A percentile compares a stretch with the other conserved stretches of the same genome.
These are phyloP conservation scores for Exidia glandulosa DNA, from an alignment of 768 basidiomycete genomes.

Conservation along the genomic window DNA sequence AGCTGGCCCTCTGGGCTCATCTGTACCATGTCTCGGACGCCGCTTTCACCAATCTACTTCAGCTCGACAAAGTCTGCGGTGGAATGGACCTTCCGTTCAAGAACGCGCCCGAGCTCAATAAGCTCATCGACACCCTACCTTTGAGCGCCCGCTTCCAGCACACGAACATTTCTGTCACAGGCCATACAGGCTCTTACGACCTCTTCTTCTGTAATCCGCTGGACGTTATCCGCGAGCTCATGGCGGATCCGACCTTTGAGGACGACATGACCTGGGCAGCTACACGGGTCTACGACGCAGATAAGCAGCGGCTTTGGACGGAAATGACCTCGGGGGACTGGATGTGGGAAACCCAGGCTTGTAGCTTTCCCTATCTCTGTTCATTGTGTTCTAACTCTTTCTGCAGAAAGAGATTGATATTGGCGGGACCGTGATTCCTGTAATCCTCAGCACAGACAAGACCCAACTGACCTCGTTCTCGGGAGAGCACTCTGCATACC, in stretches of 20 bases:
- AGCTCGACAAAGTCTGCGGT: not conserved
- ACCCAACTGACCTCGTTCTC: slow-evolving; percentile 3
- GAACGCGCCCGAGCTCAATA: not conserved
- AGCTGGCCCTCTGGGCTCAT: not conserved
- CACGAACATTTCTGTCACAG: not conserved
- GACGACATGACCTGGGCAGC: slow-evolving; percentile 22
- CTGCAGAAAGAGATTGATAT: not conserved
- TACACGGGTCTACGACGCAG: slow-evolving; percentile 12
- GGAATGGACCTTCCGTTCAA: not conserved
- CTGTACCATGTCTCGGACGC: not conserved
- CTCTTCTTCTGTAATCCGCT: slow-evolving; percentile 11
- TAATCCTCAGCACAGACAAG: slow-evolving; percentile 1
- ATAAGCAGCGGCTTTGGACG: slow-evolving; percentile 15
- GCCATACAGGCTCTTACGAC: not conserved
- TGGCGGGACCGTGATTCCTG: not conserved
- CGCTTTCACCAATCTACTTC: not conserved
- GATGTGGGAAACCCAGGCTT: slow-evolving; percentile 27
- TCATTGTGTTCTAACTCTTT: not conserved
- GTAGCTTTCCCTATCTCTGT: not conserved
- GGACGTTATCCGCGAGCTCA: slow-evolving; percentile 16
- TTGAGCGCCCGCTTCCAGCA: not conserved
- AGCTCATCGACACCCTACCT: not conserved
- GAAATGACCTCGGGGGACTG: slow-evolving; percentile 29
- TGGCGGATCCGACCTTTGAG: slow-evolving; percentile 18
- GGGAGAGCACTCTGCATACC: slow-evolving; percentile 23